Base-by-base conservation (phyloP, 78 protist species). In the Dictyostelium intermedium region DNA sequence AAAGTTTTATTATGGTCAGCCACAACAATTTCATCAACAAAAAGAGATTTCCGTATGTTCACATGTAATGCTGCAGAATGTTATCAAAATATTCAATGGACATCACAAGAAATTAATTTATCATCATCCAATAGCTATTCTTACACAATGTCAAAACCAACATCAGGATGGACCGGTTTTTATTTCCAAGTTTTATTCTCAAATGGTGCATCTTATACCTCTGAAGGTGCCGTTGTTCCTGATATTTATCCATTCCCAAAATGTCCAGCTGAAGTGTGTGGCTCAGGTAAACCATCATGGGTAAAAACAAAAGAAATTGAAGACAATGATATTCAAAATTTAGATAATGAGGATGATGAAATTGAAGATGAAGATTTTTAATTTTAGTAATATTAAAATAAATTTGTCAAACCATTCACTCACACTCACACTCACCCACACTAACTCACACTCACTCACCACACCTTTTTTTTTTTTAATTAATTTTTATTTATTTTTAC, bases 31-130 rank as follows among this genome's bases (percentile, higher is more conserved):
- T 79, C 93, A 37, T 25, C 18, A 30, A 61, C 47, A 39, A 76
- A 79, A 66, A 82, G 93, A 60, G 93, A 87, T 66, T 87, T 66
- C 69, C 56, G 93, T 43, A 14, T 56, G 47, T 45, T 25, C 56
- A 39, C 78, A 10, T 37, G 79, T 32, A 39, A 39, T 16, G 53
- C 39, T n/a, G 13, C 37, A 3, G 61, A 23, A 60, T 82, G 73
- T 27, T 77, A 78, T 56, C 63, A 77, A 39, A 27, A 47, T 5
- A 77, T 53, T 8, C 20, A 39, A 9, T 41, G 37, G n/a, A 43
- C 63, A n/a, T 39, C 84, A 53, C 32, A 78, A 47, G 32, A 20
- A 53, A 35, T 77, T 4, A 13, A 50, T 27, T 3, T 27, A 14
- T 32, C 47, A 6, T n/a, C 60, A n/a, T 25, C 11, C 27, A 34